Evolutionary conservation across 371 early-diverging fungal species (phyloP).

Genomic region (Mucor racemosus): DNA sequence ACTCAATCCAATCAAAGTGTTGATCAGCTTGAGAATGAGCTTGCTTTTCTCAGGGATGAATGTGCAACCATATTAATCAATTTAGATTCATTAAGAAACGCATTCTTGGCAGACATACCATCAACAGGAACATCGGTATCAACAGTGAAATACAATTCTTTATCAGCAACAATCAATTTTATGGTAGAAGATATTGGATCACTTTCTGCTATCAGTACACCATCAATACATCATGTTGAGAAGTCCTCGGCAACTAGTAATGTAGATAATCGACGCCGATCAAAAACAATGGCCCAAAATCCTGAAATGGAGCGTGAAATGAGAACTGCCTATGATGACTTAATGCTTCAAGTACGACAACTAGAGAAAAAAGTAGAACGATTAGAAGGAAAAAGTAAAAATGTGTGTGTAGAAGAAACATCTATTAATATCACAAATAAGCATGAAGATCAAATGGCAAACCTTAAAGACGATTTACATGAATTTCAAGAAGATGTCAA

Average conservation of each 20-base stretch:
- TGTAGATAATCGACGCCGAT: not conserved
- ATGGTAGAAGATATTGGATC: not conserved
- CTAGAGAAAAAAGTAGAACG: conserved; percentile 38
- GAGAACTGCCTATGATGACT: conserved; percentile 39
- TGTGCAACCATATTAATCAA: conserved; percentile 29
- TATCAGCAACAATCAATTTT: not conserved
- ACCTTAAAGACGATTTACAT: conserved; percentile 2
- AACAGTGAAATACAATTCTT: not conserved
- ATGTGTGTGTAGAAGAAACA: not conserved
- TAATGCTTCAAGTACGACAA: conserved; percentile 35
- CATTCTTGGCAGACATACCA: conserved; percentile 23
- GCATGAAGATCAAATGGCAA: conserved; percentile 1
- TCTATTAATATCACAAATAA: not conserved
- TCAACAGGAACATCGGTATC: not conserved
- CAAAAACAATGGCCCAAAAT: conserved; percentile 14
- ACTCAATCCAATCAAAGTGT: conserved; percentile 1
- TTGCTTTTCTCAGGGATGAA: conserved; percentile 31
- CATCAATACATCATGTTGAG: not conserved
- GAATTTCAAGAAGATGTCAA: not conserved
- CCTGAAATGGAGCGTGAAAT: conserved; percentile 36
- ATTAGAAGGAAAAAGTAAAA: conserved; percentile 30
- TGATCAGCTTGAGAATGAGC: conserved; percentile 26
- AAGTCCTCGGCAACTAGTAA: not conserved
- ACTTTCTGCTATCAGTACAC: too few relatives aligned
- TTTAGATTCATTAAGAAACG: conserved; percentile 29